phyloP scores from a whole-genome alignment of 1,284 basidiomycete species.

The Pseudozyma thailandica region DNA sequence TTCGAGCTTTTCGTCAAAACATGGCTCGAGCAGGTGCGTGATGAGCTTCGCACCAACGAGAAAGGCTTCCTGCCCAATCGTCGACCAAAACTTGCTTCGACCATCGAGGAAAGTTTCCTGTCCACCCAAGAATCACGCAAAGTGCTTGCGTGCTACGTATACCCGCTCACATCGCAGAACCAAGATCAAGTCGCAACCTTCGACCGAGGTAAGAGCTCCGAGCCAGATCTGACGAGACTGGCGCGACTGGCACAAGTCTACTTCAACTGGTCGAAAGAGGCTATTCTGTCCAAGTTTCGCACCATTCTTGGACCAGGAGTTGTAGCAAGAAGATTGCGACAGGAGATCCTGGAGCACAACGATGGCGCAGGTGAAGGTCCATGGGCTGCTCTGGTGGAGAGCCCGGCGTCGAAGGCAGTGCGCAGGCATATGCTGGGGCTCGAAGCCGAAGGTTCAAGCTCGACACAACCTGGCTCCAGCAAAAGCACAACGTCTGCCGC shows the following conservation, averaged over 20 bases:
- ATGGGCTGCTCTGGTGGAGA: slow-evolving; percentile 37
- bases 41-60: slow-evolving; percentile 53
- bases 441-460: too few relatives aligned
- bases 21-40: slow-evolving; percentile 43
- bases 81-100: slow-evolving; percentile 42
- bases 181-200: background rate
- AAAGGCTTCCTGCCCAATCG: slow-evolving; percentile 29
- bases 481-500: background rate
- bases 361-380: slow-evolving; percentile 21
- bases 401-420: slow-evolving; percentile 31
- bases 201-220: background rate
- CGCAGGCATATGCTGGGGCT: slow-evolving; percentile 9
- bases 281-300: slow-evolving; percentile 28
- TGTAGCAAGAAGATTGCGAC: slow-evolving; percentile 23
- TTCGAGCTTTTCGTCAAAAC: slow-evolving; percentile 30
- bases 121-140: slow-evolving; percentile 25
- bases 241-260: slow-evolving; percentile 21
- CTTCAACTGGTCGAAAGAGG: slow-evolving; percentile 30
- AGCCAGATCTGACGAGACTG: slow-evolving; percentile 17
- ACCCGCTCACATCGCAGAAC: slow-evolving; percentile 29
- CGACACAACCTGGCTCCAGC: background rate
- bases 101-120: slow-evolving; percentile 23
- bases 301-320: slow-evolving; percentile 28
- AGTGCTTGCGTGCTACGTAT: slow-evolving; percentile 43
- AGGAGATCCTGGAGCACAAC: slow-evolving; percentile 24